Conservation (phyloP, 805 yeast species). For the Lipomyces yamanashiensis region DNA sequence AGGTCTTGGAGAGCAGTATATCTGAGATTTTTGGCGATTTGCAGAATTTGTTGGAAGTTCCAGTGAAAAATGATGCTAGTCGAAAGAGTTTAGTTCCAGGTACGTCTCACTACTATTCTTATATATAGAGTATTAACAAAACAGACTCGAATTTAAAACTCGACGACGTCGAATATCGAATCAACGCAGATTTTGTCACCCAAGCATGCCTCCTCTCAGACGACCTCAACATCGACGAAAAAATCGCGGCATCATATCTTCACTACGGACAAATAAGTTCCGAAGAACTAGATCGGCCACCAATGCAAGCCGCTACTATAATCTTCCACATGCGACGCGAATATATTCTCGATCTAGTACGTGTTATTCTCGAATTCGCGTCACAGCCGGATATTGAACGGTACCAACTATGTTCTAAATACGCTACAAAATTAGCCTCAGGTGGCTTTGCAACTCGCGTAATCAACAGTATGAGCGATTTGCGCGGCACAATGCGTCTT, state of each 20-base stretch:
- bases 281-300: conserved; percentile 47
- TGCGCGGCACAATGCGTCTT: conserved; percentile 61
- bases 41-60: conserved; percentile 44
- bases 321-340: conserved; percentile 71
- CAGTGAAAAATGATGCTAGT: conserved; percentile 47
- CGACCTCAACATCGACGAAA: conserved; percentile 75
- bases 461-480: conserved; percentile 58
- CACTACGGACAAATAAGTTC: conserved; percentile 51
- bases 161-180: conserved; percentile 58
- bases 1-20: background rate
- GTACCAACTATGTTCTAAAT: conserved; percentile 25
- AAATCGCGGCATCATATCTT: conserved; percentile 72
- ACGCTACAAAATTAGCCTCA: conserved; percentile 19
- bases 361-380: conserved; percentile 30
- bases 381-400: conserved; percentile 1
- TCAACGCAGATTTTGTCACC: conserved; percentile 69
- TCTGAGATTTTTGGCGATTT: conserved; percentile 43
- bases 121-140: conserved; percentile 41
- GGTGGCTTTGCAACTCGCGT: conserved; percentile 49
- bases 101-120: conserved; percentile 27
- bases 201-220: conserved; percentile 63
- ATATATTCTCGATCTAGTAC: conserved; percentile 62
- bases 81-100: conserved; percentile 43
- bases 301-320: conserved; percentile 58
- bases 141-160: conserved; percentile 50